These are phyloP conservation scores for Cinnamomum chago DNA, from an alignment of 164 flowering plant genomes.

Conservation along the genomic window DNA sequence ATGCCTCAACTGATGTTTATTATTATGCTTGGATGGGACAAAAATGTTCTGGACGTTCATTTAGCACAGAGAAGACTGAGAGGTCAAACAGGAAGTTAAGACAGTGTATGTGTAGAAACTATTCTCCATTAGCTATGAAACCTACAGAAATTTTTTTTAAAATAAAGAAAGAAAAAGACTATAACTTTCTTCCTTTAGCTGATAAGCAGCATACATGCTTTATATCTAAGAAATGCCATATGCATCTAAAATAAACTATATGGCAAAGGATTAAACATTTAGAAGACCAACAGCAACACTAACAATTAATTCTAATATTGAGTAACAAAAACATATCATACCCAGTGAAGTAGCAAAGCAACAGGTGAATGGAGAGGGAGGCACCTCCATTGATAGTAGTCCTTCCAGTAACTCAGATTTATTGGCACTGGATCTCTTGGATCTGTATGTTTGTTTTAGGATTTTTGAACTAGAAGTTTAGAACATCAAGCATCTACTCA, in stretches of 20 bases:
- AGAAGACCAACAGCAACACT: background rate
- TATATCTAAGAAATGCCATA: background rate
- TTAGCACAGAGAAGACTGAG: background rate
- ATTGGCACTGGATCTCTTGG: constrained; percentile 41
- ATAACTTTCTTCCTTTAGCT: background rate
- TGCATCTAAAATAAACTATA: background rate
- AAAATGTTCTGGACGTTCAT: too few species aligned
- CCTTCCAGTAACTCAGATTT: constrained; percentile 56
- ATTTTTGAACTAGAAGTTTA: background rate
- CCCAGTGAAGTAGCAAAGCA: constrained; percentile 92
- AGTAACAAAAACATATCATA: constrained; percentile 26
- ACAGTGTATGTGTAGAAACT: background rate
- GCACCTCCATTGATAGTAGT: constrained; percentile 85
- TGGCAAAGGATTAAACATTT: background rate
- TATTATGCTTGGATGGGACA: too few species aligned
- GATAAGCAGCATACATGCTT: background rate
- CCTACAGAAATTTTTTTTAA: background rate
- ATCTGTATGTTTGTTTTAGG: constrained; percentile 37
- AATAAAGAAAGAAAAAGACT: background rate
- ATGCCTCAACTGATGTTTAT: too few species aligned
- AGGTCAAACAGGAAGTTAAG: background rate
- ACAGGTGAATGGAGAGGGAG: constrained; percentile 76
- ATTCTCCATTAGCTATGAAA: background rate
- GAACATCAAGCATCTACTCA: constrained; percentile 2
- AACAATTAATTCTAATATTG: background rate